Percentiles rank a stretch among this genome's conserved stretches.
Evolutionary conservation across 192 early-diverging fungal genomes (phyloP).

Genomic region (Gaertneriomyces semiglobifer): DNA sequence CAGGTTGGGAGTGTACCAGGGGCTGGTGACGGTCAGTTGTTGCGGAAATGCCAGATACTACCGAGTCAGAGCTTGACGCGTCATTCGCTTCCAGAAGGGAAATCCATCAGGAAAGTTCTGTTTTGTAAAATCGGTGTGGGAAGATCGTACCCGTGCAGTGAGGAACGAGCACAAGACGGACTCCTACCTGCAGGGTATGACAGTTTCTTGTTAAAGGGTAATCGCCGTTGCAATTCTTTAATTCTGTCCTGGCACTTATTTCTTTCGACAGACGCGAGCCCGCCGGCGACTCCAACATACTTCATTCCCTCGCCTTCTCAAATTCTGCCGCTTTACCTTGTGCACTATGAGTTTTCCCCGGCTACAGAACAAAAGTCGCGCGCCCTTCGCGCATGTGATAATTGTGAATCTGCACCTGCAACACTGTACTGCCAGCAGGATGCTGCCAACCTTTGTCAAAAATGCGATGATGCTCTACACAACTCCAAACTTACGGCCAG

Average conservation of each 20-base stretch:
- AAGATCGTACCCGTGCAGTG: conserved; percentile 40
- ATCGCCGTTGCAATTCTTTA: neutral
- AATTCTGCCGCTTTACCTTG: conserved; percentile 54
- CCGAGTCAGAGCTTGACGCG: too few relatives aligned
- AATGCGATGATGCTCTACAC: conserved; percentile 55
- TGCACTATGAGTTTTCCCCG: conserved; percentile 53
- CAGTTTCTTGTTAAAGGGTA: conserved; percentile 52
- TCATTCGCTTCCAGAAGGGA: neutral
- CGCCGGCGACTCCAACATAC: conserved; percentile 9
- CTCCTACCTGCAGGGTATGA: conserved; percentile 56
- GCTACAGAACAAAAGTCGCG: conserved; percentile 44
- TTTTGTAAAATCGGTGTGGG: conserved; percentile 52
- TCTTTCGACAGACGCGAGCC: conserved; percentile 1
- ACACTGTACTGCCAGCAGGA: conserved; percentile 56
- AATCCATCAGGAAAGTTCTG: conserved; percentile 38
- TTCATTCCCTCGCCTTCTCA: conserved; percentile 5
- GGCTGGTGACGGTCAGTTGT: too few relatives aligned
- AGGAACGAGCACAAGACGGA: conserved; percentile 28
- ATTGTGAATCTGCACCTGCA: conserved; percentile 54
- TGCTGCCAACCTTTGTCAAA: conserved; percentile 57
- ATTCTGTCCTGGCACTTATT: neutral
- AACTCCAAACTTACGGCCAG: conserved; percentile 49
- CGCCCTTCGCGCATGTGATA: conserved; percentile 52
- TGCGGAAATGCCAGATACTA: too few relatives aligned
- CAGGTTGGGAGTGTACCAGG: conserved; percentile 26